Base-by-base conservation (phyloP, 1,284 basidiomycete species). In the Vanrija humicola region DNA sequence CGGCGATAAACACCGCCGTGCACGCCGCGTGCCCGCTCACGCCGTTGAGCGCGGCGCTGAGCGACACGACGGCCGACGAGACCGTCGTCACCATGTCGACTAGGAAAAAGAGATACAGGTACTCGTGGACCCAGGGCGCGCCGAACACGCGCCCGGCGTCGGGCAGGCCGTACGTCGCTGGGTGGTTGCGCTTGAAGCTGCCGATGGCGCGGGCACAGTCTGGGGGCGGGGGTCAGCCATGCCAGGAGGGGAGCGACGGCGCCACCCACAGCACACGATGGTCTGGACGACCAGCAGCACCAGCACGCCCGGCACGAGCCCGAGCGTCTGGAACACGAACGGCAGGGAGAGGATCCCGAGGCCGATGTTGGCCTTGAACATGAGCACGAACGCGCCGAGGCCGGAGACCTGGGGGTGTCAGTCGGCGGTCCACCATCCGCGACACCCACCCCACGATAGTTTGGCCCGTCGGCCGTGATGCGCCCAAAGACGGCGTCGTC, bases 1-100 rank as follows among this genome's bases (percentile, higher is more conserved):
- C 67, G 21, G 66, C 65, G 12, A 69, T 64, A 29, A 73, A 76
- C 29, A 67, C 66, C 45, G 72, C 69, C 3, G 75, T 76, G 59
- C 75, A 77, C 0, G 68, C 63, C 4, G 61, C 72, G 59, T 77
- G 72, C 10, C 50, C 29, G 6, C 64, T 62, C 47, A 72, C 58
- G 46, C 66, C 67, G 58, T 72, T 72, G 43, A 72, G 53, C 8
- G 64, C 60, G 9, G 66, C 70, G 2, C 66, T 64, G 6, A 61
- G 56, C 1, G 63, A 60, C 1, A 52, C 49, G 19, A 79, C 60
- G 29, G 77, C 72, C 67, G 77, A 78, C 0, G 65, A 65, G n/a
- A 42, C 40, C n/a, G 40, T 21, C n/a, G 40, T 42, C 40, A 21
- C 40, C 40, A 42, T 18, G 40, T 34, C 34, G 2, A 42, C 19